Conservation (phyloP, 805 yeast genomes). For the Cyberlindnera maclurae region DNA sequence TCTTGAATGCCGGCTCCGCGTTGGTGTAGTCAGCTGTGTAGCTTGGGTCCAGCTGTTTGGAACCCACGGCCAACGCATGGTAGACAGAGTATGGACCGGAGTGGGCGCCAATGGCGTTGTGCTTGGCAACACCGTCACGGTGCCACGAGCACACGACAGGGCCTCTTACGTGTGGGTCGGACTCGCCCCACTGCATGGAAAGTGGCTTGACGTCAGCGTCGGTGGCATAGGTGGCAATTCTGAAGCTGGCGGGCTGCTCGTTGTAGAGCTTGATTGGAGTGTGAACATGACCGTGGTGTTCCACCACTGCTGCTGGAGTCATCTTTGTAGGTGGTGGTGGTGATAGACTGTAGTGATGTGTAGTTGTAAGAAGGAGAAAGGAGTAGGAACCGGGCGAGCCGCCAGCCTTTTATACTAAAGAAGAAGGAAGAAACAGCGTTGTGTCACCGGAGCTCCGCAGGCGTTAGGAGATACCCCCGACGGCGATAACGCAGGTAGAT, state of each 20-base stretch:
- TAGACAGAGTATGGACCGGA: slow-evolving; percentile 58
- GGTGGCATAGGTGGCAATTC: slow-evolving; percentile 46
- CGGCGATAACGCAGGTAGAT: slow-evolving; percentile 2
- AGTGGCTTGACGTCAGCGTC: slow-evolving; percentile 45
- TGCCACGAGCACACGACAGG: slow-evolving; percentile 51
- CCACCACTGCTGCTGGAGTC: slow-evolving; percentile 24
- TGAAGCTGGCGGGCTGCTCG: slow-evolving; percentile 25
- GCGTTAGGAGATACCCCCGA: slow-evolving; percentile 5
- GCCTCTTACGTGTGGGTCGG: slow-evolving; percentile 42
- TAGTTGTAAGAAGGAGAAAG: no score
- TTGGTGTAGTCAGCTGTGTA: slow-evolving; percentile 56
- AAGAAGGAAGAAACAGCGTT: not conserved
- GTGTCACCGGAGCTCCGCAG: slow-evolving; percentile 6
- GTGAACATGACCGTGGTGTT: slow-evolving; percentile 4
- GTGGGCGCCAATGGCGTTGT: slow-evolving; percentile 61
- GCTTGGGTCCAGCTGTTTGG: slow-evolving; percentile 44
- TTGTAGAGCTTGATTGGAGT: slow-evolving; percentile 14
- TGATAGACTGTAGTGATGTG: no score
- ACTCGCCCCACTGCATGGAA: slow-evolving; percentile 45
- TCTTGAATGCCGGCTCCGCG: slow-evolving; percentile 52
- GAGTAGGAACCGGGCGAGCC: not conserved
- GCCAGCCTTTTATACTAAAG: not conserved
- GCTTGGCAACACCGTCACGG: slow-evolving; percentile 41
- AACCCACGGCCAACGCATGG: slow-evolving; percentile 60
- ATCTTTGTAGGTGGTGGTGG: slow-evolving; percentile 6